phyloP scores from a whole-genome alignment of 2,329 filamentous ascomycete genomes.

The Trichoderma afroharzianum region DNA sequence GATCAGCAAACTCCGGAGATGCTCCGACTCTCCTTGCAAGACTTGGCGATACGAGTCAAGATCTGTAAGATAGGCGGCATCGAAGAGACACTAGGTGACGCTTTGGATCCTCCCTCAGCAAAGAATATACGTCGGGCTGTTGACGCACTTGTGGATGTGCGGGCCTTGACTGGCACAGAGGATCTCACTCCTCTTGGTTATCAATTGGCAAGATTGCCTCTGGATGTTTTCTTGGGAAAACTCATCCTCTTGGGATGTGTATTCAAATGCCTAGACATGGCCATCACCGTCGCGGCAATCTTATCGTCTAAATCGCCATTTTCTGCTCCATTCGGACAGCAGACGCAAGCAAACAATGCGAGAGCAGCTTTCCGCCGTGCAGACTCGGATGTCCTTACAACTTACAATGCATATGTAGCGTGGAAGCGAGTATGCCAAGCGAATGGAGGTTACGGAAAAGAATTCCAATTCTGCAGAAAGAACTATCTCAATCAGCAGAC shows the following conservation, averaged over 20 bases:
- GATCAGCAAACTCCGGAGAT: conserved; percentile 97
- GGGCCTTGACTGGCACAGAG: conserved; percentile 76
- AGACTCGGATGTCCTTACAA: conserved; percentile 87
- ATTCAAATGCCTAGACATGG: conserved; percentile 88
- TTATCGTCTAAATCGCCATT: conserved; percentile 95
- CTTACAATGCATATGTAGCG: conserved; percentile 87
- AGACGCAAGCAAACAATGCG: conserved; percentile 75
- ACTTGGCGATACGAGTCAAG: conserved; percentile 92
- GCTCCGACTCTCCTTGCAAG: conserved; percentile 87
- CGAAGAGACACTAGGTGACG: conserved; percentile 81
- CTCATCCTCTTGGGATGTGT: conserved; percentile 81
- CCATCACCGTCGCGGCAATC: conserved; percentile 87
- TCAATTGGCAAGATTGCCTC: conserved; percentile 81
- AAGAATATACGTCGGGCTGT: conserved; percentile 93
- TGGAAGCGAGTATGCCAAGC: conserved; percentile 82
- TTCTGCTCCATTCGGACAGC: conserved; percentile 77
- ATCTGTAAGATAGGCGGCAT: conserved; percentile 95
- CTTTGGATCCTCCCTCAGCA: conserved; percentile 81
- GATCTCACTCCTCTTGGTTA: conserved; percentile 82
- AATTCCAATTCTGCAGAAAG: conserved; percentile 89
- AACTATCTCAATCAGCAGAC: conserved; percentile 91
- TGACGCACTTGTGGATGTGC: conserved; percentile 88
- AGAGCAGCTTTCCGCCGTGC: conserved; percentile 75
- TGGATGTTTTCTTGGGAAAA: conserved; percentile 94
- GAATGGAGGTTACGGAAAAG: conserved; percentile 58